A percentile compares a stretch with the other conserved stretches of the same genome.
Conservation (phyloP, 805 yeast genomes). For the Deakozyma indianensis region DNA sequence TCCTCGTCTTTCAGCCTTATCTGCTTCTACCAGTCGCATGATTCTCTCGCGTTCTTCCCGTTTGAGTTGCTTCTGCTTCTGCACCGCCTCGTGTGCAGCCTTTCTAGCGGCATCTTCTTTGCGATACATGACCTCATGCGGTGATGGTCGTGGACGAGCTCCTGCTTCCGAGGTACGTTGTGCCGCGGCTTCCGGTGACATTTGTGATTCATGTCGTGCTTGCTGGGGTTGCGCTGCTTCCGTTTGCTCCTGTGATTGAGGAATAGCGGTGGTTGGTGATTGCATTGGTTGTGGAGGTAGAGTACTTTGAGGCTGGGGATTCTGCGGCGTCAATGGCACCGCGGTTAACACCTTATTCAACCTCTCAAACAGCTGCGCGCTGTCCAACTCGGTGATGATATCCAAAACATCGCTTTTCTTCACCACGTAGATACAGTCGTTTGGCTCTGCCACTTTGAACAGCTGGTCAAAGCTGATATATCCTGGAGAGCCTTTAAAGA, state of each 20-base stretch:
- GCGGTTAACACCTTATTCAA: not conserved
- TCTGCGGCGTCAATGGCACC: not conserved
- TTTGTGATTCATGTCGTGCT: too few species aligned
- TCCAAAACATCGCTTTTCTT: conserved; percentile 32
- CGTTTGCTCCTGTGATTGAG: too few species aligned
- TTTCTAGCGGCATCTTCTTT: conserved; percentile 9
- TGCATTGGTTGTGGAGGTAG: too few species aligned
- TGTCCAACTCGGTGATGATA: conserved; percentile 14
- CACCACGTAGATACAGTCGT: conserved; percentile 48
- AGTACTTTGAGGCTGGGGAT: not conserved
- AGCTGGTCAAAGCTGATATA: conserved; percentile 37
- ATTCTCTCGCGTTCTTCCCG: conserved; percentile 42
- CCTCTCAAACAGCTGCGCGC: not conserved
- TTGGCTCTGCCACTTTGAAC: conserved; percentile 30
- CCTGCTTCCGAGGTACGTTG: too few species aligned
- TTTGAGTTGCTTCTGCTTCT: conserved; percentile 4
- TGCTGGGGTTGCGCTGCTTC: too few species aligned
- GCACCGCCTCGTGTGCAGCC: conserved; percentile 16
- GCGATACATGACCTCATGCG: too few species aligned
- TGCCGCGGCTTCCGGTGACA: too few species aligned
- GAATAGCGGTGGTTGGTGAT: too few species aligned
- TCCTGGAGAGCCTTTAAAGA: conserved; percentile 29
- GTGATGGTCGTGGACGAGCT: too few species aligned
- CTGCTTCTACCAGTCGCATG: conserved; percentile 35
- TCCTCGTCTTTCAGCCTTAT: conserved; percentile 31